Percentiles rank a stretch among this genome's conserved stretches.
Conservation (phyloP, 441 rosid species). For the Pelargonium hybrid region DNA sequence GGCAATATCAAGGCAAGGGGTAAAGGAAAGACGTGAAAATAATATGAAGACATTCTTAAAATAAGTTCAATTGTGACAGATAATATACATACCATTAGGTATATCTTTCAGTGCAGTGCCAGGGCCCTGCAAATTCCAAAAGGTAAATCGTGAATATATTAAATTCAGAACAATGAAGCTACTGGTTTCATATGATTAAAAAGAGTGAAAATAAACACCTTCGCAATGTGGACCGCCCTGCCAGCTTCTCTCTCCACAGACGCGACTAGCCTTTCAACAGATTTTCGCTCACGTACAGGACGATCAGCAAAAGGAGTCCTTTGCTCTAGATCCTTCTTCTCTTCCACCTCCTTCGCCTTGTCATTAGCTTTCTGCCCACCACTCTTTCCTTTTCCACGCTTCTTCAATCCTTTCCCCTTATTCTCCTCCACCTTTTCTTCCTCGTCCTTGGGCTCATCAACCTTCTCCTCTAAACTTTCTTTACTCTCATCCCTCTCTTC, state of each 20-base stretch:
- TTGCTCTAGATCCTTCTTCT: constrained; percentile 37
- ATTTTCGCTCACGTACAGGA: constrained; percentile 89
- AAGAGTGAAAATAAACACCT: constrained; percentile 40
- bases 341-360: constrained; percentile 32
- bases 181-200: background rate
- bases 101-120: constrained; percentile 82
- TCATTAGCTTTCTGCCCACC: constrained; percentile 31
- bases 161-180: background rate
- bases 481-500: constrained; percentile 16
- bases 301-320: constrained; percentile 68
- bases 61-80: background rate
- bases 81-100: constrained; percentile 61
- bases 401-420: constrained; percentile 32
- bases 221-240: constrained; percentile 67
- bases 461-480: constrained; percentile 24
- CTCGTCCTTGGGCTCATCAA: constrained; percentile 18
- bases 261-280: constrained; percentile 91
- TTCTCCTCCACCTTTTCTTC: constrained; percentile 28
- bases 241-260: constrained; percentile 57
- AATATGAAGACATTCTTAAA: background rate
- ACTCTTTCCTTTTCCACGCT: constrained; percentile 34
- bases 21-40: background rate
- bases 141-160: constrained; percentile 14
- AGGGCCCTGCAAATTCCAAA: constrained; percentile 58
- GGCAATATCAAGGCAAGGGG: background rate